These are phyloP conservation scores for Ramalina intermedia DNA, from an alignment of 495 filamentous ascomycete species.

Conservation along the genomic window DNA sequence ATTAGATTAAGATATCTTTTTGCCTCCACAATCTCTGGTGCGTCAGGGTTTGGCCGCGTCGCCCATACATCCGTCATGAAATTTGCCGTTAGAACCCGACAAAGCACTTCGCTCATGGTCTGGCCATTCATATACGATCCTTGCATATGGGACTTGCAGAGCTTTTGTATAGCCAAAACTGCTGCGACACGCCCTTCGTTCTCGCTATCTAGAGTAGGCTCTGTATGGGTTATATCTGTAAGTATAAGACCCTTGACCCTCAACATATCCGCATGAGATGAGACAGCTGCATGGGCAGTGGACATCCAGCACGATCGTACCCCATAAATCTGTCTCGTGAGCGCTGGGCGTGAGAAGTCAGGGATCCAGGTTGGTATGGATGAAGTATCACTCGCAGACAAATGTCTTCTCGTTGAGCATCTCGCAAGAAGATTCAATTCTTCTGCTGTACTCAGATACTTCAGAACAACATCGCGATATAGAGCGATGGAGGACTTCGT, in stretches of 20 bases:
- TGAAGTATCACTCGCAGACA: background rate
- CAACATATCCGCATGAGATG: background rate
- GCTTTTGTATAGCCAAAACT: background rate
- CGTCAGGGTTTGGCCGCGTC: background rate
- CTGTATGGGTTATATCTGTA: too few relatives aligned
- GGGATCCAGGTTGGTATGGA: conserved; percentile 1
- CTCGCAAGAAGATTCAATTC: background rate
- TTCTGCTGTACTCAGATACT: background rate
- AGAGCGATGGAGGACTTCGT: background rate
- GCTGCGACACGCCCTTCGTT: background rate
- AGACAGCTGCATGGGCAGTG: too few relatives aligned
- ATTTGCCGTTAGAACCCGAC: background rate
- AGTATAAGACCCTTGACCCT: background rate
- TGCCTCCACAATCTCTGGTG: background rate
- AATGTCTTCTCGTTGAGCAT: background rate
- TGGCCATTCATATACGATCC: background rate
- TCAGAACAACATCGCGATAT: background rate
- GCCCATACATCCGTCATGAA: background rate
- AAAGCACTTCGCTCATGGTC: background rate
- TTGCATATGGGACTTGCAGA: background rate
- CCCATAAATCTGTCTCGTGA: too few relatives aligned
- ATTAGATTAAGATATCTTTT: too few relatives aligned
- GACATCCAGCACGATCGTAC: too few relatives aligned
- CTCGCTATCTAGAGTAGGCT: background rate
- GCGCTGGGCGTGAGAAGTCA: background rate